A percentile compares a stretch with the other conserved stretches of the same genome.
Evolutionary conservation across 768 basidiomycete genomes (phyloP).

Genomic region (Imleria badia): DNA sequence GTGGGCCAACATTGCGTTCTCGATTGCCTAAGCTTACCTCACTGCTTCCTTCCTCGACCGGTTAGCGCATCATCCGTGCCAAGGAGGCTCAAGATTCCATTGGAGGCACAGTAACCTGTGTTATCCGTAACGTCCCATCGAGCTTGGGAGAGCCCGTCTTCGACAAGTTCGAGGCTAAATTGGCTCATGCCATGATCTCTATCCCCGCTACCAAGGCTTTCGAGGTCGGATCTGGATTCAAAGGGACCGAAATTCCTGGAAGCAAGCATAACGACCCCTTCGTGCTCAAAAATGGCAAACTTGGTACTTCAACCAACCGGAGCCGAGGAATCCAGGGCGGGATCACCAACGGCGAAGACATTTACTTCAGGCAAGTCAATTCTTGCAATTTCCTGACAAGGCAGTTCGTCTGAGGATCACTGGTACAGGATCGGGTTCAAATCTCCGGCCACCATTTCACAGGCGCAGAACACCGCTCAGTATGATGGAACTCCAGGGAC

Average conservation of each 20-base stretch:
- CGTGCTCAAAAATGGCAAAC: slow-evolving; percentile 61
- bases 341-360: slow-evolving; percentile 94
- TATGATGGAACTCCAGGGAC: slow-evolving; percentile 90
- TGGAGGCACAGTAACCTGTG: slow-evolving; percentile 97
- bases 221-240: slow-evolving; percentile 96
- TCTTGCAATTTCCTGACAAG: neutral
- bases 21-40: slow-evolving; percentile 36
- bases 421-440: slow-evolving; percentile 86
- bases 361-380: slow-evolving; percentile 84
- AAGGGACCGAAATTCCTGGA: slow-evolving; percentile 91
- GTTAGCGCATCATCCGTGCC: slow-evolving; percentile 88
- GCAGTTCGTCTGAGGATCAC: slow-evolving; percentile 8
- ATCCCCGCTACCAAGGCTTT: slow-evolving; percentile 99
- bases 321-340: slow-evolving; percentile 98
- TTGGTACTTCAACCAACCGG: slow-evolving; percentile 91
- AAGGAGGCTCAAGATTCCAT: slow-evolving; percentile 92
- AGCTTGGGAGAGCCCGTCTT: slow-evolving; percentile 98
- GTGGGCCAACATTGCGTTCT: slow-evolving; percentile 36
- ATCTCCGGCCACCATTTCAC: slow-evolving; percentile 96
- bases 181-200: slow-evolving; percentile 97
- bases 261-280: slow-evolving; percentile 94
- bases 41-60: slow-evolving; percentile 7
- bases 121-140: slow-evolving; percentile 85
- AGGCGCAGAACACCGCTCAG: slow-evolving; percentile 84
- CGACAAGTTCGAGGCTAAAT: slow-evolving; percentile 95